A percentile compares a stretch with the other conserved stretches of the same genome.
Evolutionary conservation across 345 rosid species (phyloP).

Genomic region (Eucalyptus grandis): DNA sequence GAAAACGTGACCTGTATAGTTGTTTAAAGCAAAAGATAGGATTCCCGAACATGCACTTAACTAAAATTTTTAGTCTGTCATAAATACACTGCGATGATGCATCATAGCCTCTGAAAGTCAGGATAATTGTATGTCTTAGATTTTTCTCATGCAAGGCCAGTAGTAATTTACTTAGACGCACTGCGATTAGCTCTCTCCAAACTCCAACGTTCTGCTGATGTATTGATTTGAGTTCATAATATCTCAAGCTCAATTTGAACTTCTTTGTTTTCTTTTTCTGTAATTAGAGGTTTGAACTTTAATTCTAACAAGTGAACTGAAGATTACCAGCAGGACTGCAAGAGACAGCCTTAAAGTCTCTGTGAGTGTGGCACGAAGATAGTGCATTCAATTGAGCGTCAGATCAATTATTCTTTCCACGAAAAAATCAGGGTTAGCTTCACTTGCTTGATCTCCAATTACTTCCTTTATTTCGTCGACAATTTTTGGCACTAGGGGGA

Average conservation of each 20-base stretch:
- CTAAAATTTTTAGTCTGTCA: background rate
- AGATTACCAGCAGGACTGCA: conserved; percentile 43
- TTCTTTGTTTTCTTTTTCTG: background rate
- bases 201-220: too few species aligned
- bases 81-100: background rate
- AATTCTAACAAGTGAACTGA: background rate
- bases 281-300: background rate
- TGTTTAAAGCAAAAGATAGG: background rate
- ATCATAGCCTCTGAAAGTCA: too few species aligned
- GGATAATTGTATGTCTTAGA: too few species aligned
- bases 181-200: too few species aligned
- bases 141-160: too few species aligned
- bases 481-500: conserved; percentile 36
- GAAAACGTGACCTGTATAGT: background rate
- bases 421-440: conserved; percentile 18
- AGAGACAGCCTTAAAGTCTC: conserved; percentile 76
- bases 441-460: conserved; percentile 1
- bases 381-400: conserved; percentile 38
- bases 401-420: conserved; percentile 20
- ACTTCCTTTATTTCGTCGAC: conserved; percentile 39
- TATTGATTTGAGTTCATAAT: background rate
- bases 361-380: conserved; percentile 70
- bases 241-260: background rate
- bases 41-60: background rate
- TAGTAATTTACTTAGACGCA: too few species aligned